Evolutionary conservation across 202 grass and related monocot genomes (phyloP).

Genomic region (Panicum virgatum): DNA sequence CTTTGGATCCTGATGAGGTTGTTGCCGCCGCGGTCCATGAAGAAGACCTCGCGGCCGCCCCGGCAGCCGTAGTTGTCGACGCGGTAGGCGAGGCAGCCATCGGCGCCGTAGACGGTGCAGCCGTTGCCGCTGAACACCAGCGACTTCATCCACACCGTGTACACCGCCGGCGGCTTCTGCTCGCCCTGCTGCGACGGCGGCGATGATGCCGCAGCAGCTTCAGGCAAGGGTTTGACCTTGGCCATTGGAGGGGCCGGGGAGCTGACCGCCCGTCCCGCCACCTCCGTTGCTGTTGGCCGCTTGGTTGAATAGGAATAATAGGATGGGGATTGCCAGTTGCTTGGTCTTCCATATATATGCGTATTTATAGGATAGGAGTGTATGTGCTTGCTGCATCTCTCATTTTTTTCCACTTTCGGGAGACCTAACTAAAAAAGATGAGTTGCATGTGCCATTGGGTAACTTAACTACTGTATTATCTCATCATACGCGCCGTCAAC

Average conservation of each 20-base stretch:
- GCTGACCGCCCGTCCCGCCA: background rate
- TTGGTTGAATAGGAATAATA: background rate
- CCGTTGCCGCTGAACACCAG: slow-evolving; percentile 56
- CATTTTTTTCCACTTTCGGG: background rate
- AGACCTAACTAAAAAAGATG: background rate
- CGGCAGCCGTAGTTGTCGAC: slow-evolving; percentile 60
- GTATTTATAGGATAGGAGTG: background rate
- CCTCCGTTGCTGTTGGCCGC: background rate
- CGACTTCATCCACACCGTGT: slow-evolving; percentile 68
- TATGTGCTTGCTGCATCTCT: background rate
- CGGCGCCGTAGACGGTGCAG: slow-evolving; percentile 57
- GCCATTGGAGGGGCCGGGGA: slow-evolving; percentile 27
- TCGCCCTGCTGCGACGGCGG: background rate
- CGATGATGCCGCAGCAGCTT: background rate
- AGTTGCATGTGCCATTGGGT: background rate
- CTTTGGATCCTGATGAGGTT: slow-evolving; percentile 35
- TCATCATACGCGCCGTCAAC: slow-evolving; percentile 25
- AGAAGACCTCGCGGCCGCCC: slow-evolving; percentile 38
- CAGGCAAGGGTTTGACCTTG: slow-evolving; percentile 47
- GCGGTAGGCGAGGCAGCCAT: slow-evolving; percentile 43
- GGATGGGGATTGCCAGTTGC: background rate
- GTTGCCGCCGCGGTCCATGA: slow-evolving; percentile 51
- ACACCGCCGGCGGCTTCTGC: slow-evolving; percentile 20
- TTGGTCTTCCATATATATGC: background rate
- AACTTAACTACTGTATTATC: background rate